Evolutionary conservation across 495 filamentous ascomycete species (phyloP).

Genomic region (Penicillium tannophilum): DNA sequence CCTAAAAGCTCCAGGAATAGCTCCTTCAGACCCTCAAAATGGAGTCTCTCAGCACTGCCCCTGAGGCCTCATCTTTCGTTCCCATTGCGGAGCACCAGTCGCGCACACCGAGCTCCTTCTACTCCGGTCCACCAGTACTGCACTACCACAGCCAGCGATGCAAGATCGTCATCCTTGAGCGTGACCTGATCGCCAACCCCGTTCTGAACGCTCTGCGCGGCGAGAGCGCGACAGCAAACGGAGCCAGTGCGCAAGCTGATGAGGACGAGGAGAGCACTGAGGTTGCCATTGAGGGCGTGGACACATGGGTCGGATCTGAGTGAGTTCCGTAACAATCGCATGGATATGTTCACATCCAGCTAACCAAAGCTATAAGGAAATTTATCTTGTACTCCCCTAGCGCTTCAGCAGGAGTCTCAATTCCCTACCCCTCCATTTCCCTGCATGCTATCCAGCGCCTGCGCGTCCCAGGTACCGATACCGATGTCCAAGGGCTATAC

Average conservation of each 20-base stretch:
- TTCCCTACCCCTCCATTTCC: slow-evolving; percentile 85
- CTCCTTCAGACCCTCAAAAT: slow-evolving; percentile 26
- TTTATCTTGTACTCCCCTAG: slow-evolving; percentile 70
- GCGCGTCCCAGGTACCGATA: slow-evolving; percentile 36
- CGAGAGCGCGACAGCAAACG: slow-evolving; percentile 20
- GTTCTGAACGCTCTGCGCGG: slow-evolving; percentile 34
- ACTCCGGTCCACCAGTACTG: slow-evolving; percentile 74
- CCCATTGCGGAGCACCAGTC: slow-evolving; percentile 78
- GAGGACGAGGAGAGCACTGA: slow-evolving; percentile 49
- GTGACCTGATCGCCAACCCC: slow-evolving; percentile 39
- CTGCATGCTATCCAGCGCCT: slow-evolving; percentile 82
- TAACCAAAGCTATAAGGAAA: slow-evolving; percentile 52
- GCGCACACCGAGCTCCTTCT: slow-evolving; percentile 83
- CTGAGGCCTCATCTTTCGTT: slow-evolving; percentile 61
- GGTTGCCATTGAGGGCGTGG: slow-evolving; percentile 53
- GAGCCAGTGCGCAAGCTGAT: slow-evolving; percentile 19
- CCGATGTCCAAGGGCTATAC: slow-evolving; percentile 66
- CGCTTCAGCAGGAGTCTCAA: slow-evolving; percentile 64
- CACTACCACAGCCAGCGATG: slow-evolving; percentile 68
- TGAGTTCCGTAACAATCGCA: slow-evolving; percentile 40
- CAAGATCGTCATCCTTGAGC: slow-evolving; percentile 56
- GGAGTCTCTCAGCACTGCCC: slow-evolving; percentile 52
- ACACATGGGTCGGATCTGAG: slow-evolving; percentile 80
- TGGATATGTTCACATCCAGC: background rate
- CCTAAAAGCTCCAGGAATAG: slow-evolving; percentile 1